Percentiles rank a stretch among this genome's conserved stretches.
Evolutionary conservation across 306 rosid species (phyloP).

Genomic region (Cicer pinnatifidum): DNA sequence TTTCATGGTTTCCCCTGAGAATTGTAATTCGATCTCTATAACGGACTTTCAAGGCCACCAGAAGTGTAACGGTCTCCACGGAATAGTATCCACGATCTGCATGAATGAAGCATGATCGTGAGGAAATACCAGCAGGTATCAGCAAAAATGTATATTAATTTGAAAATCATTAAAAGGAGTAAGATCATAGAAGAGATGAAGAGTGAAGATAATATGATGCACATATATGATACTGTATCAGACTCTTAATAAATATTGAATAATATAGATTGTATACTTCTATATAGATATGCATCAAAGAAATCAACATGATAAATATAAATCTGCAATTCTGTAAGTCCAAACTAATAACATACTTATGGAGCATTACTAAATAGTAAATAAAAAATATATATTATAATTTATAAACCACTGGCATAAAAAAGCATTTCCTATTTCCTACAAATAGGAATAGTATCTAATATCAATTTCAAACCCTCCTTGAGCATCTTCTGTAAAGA

Average conservation of each 20-base stretch:
- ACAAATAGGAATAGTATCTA: slow-evolving; percentile 8
- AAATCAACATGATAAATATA: not conserved
- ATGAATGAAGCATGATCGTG: slow-evolving; percentile 44
- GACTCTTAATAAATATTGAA: not conserved
- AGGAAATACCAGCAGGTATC: slow-evolving; percentile 38
- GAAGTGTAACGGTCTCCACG: slow-evolving; percentile 95
- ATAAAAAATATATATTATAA: not conserved
- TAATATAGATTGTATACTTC: not conserved
- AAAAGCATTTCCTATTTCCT: slow-evolving; percentile 15
- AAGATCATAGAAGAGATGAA: slow-evolving; percentile 3
- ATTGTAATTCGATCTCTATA: slow-evolving; percentile 94
- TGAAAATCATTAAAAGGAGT: not conserved
- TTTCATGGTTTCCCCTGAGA: slow-evolving; percentile 96
- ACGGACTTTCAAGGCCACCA: slow-evolving; percentile 96
- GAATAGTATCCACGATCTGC: slow-evolving; percentile 78
- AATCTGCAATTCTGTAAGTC: not conserved
- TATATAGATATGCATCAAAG: slow-evolving; percentile 3
- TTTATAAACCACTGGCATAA: not conserved
- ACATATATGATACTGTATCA: not conserved
- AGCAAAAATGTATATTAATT: not conserved
- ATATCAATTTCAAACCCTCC: not conserved
- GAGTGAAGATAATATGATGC: not conserved
- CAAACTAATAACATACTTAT: not conserved
- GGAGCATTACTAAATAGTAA: not conserved
- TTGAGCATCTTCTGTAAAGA: slow-evolving; percentile 1